Evolutionary conservation across 495 filamentous ascomycete genomes (phyloP), one percentile per base, ranked within the genome.

Genomic region (Letharia columbiana): DNA sequence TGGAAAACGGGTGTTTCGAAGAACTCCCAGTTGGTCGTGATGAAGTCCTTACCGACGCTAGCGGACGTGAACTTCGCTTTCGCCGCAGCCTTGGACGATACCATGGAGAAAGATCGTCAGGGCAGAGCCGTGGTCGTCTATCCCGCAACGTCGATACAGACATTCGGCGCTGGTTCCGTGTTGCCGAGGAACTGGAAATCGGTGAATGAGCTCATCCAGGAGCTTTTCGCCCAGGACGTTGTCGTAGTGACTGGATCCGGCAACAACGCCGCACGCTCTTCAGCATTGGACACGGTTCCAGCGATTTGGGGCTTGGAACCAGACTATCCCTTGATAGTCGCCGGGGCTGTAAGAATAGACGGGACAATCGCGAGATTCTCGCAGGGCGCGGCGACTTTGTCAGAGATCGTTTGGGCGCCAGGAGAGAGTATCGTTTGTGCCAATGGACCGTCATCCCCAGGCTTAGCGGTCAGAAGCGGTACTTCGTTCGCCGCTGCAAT

Each of bases 31-130:
- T 11, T 50, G 3, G 45, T 63, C 61, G 20, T 52, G 12, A 39
- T 63, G 23, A 63, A 63, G 31, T 37, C 47, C 42, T 37, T 50
- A 23, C 47, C 33, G 4, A 47, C 42, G 39, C 13, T 52, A 4
- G 61, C 39, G 20, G 61, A 63, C 61, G 18, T 63, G 2, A 39
- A 44, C 45, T 47, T 37, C 11, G 61, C 61, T 11, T 63, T 63
- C 61, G 35, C 47, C n/a, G 45, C 40, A 7, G 47, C 47, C 23
- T 20, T 63, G 39, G 61, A 63, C 33, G 41, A 63, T 9, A 63
- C 52, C 40, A 20, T 47, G 4, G 23, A 17, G 4, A 63, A 63
- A 20, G 18, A 52, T 10, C 61, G 61, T 31, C 61, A 52, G 61
- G 39, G 47, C 42, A 18, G 13, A 47, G 39, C 61, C 40, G 61